These are phyloP conservation scores for Clarkia xantiana DNA, from an alignment of 345 rosid genomes.

Conservation along the genomic window DNA sequence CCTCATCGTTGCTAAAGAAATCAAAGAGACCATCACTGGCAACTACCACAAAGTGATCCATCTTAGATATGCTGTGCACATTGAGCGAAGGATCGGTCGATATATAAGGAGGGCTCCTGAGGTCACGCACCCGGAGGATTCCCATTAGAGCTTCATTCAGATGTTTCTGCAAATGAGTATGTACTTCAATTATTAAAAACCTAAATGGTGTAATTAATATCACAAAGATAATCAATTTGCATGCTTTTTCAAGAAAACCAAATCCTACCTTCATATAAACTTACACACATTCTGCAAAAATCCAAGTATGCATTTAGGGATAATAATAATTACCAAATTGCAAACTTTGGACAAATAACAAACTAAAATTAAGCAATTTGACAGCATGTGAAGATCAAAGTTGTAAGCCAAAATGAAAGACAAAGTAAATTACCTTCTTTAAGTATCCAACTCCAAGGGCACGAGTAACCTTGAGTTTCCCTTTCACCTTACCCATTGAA, in stretches of 20 bases:
- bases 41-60: constrained; percentile 77
- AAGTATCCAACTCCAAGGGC: constrained; percentile 19
- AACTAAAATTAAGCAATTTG: too few relatives aligned
- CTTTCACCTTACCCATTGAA: constrained; percentile 15
- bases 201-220: background rate
- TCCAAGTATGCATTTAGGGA: too few relatives aligned
- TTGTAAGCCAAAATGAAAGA: too few relatives aligned
- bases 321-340: too few relatives aligned
- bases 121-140: constrained; percentile 74
- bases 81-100: constrained; percentile 69
- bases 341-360: too few relatives aligned
- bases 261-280: too few relatives aligned
- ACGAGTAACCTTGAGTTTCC: constrained; percentile 14
- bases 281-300: too few relatives aligned
- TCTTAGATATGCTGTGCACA: constrained; percentile 54
- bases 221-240: constrained; percentile 37
- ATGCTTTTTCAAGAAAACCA: too few relatives aligned
- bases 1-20: constrained; percentile 81
- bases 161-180: constrained; percentile 36
- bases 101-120: constrained; percentile 79
- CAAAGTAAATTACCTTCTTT: constrained; percentile 20
- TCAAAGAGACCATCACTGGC: constrained; percentile 91
- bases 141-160: constrained; percentile 92
- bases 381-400: too few relatives aligned
- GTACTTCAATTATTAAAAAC: too few relatives aligned